Conservation (phyloP, 805 yeast species). For the Martiniozyma abietophila region DNA sequence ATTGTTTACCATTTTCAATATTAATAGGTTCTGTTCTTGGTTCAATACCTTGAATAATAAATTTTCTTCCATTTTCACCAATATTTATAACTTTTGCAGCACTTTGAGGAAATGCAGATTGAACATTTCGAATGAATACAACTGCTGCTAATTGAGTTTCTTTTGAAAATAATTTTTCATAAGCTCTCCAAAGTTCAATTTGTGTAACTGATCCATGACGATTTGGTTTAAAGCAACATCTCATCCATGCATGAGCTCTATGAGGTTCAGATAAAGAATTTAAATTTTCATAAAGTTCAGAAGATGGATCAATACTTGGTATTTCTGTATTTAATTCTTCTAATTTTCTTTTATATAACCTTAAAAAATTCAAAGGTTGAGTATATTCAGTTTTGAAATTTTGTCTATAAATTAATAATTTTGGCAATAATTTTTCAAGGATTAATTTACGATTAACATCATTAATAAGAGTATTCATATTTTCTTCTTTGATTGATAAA, state of each 20-base stretch:
- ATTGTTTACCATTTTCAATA: constrained; percentile 35
- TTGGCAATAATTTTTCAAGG: constrained; percentile 52
- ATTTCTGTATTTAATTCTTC: constrained; percentile 11
- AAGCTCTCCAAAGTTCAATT: constrained; percentile 90
- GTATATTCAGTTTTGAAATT: constrained; percentile 28
- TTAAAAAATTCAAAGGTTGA: constrained; percentile 25
- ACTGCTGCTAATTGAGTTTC: constrained; percentile 81
- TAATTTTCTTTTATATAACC: constrained; percentile 40
- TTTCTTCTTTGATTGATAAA: constrained; percentile 38
- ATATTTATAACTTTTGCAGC: constrained; percentile 85
- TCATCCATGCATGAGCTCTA: constrained; percentile 90
- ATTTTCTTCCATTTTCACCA: constrained; percentile 55
- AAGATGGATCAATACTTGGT: constrained; percentile 13
- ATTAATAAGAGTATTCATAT: constrained; percentile 42
- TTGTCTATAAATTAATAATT: constrained; percentile 44
- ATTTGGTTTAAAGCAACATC: constrained; percentile 79
- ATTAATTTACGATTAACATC: constrained; percentile 41
- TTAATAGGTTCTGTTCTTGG: constrained; percentile 61
- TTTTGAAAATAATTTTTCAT: constrained; percentile 76
- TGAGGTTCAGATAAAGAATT: constrained; percentile 70
- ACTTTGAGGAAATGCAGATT: constrained; percentile 77
- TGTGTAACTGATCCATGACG: constrained; percentile 84
- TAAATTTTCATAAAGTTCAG: constrained; percentile 49
- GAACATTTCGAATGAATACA: constrained; percentile 91
- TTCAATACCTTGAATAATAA: constrained; percentile 88